Conservation (phyloP, 495 filamentous ascomycete species). For the Apiosordaria backusii region DNA sequence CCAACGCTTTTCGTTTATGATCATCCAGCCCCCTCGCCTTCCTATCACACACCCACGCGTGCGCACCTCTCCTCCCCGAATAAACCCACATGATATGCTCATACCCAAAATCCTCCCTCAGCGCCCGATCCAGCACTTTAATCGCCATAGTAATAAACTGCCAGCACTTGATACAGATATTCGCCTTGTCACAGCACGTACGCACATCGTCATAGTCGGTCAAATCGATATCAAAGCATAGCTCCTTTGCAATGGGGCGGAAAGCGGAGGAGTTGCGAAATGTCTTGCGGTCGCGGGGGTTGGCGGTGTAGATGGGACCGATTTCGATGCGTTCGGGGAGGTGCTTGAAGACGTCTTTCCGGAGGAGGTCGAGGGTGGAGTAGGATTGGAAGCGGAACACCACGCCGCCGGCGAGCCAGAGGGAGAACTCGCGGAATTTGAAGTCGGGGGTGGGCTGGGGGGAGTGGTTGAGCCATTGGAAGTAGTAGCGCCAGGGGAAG, state of each 20-base stretch:
- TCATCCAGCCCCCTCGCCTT: constrained; percentile 80
- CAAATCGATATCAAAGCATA: constrained; percentile 99
- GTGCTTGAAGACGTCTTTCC: constrained; percentile 81
- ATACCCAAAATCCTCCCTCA: constrained; percentile 93
- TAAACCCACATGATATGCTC: constrained; percentile 98
- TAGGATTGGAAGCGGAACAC: constrained; percentile 94
- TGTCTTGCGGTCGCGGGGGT: constrained; percentile 89
- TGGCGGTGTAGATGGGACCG: constrained; percentile 88
- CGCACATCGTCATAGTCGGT: constrained; percentile 97
- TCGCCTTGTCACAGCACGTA: constrained; percentile 89
- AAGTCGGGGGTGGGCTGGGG: constrained; percentile 83
- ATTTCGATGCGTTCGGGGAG: constrained; percentile 97
- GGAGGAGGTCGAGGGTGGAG: constrained; percentile 79
- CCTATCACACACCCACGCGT: constrained; percentile 98
- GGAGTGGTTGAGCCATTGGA: constrained; percentile 97
- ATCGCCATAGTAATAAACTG: constrained; percentile 95
- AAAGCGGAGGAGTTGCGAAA: constrained; percentile 71
- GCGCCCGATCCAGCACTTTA: constrained; percentile 79
- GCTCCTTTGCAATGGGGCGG: constrained; percentile 77
- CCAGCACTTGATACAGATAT: constrained; percentile 94
- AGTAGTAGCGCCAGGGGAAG: constrained; percentile 91
- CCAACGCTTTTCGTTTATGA: constrained; percentile 73
- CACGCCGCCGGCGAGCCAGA: constrained; percentile 83
- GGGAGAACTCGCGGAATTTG: constrained; percentile 88
- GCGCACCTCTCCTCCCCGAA: constrained; percentile 89